Conservation (phyloP, 2,329 filamentous ascomycete genomes). For the Leptographium lundbergii region DNA sequence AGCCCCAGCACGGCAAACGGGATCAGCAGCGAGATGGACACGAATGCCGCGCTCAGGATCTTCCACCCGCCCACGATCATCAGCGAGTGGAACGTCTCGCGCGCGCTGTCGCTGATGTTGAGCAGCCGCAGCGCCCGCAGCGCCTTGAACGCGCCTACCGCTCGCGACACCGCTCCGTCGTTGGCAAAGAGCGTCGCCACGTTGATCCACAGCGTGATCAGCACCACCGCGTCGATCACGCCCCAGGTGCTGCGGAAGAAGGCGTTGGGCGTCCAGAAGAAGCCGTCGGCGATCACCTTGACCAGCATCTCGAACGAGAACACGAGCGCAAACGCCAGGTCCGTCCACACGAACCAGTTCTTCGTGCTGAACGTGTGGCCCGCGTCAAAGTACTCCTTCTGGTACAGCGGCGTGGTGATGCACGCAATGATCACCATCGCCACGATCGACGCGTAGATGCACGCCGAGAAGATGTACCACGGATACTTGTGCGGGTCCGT, state of each 20-base stretch:
- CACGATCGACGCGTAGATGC: slow-evolving; percentile 88
- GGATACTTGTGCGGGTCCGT: slow-evolving; percentile 76
- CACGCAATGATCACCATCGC: slow-evolving; percentile 97
- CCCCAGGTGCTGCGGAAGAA: slow-evolving; percentile 97
- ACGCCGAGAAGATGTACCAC: slow-evolving; percentile 88
- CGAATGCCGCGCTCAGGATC: slow-evolving; percentile 80
- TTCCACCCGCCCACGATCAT: slow-evolving; percentile 94
- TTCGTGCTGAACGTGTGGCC: slow-evolving; percentile 43
- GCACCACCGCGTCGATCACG: slow-evolving; percentile 81
- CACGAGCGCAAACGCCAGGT: slow-evolving; percentile 75
- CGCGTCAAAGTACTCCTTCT: slow-evolving; percentile 66
- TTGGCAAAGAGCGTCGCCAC: slow-evolving; percentile 71
- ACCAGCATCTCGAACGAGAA: slow-evolving; percentile 80
- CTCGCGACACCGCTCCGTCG: slow-evolving; percentile 74
- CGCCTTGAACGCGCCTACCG: slow-evolving; percentile 94
- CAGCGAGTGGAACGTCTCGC: slow-evolving; percentile 92
- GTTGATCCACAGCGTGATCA: slow-evolving; percentile 92
- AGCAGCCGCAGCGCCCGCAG: slow-evolving; percentile 80
- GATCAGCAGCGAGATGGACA: slow-evolving; percentile 85
- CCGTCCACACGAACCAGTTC: slow-evolving; percentile 94
- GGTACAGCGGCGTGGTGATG: slow-evolving; percentile 86
- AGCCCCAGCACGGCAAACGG: slow-evolving; percentile 94
- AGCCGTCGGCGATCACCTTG: slow-evolving; percentile 89
- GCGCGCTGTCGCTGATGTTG: slow-evolving; percentile 90
- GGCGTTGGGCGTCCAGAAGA: slow-evolving; percentile 94